phyloP scores from a whole-genome alignment of 2,329 filamentous ascomycete species.

The Chrysosporium queenslandicum region DNA sequence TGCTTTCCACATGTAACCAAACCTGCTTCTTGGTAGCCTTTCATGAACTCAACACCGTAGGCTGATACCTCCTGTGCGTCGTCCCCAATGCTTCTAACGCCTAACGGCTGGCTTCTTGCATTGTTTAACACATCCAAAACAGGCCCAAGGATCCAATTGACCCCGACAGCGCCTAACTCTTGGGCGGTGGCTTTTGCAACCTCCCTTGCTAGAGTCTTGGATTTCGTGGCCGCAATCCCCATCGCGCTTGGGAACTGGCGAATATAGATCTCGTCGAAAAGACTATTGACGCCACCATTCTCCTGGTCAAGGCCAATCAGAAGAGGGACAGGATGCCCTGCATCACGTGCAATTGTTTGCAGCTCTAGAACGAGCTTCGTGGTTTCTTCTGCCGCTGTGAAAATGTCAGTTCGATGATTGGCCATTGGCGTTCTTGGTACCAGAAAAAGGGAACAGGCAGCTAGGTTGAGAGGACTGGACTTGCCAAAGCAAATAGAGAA shows the following conservation, averaged over 20 bases:
- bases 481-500: background rate
- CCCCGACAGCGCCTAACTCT: constrained; percentile 82
- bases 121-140: constrained; percentile 92
- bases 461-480: no score
- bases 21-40: constrained; percentile 84
- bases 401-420: constrained; percentile 29
- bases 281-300: constrained; percentile 93
- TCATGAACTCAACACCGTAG: constrained; percentile 82
- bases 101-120: constrained; percentile 78
- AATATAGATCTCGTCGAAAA: constrained; percentile 92
- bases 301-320: constrained; percentile 92
- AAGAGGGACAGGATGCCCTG: constrained; percentile 79
- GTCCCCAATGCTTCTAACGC: constrained; percentile 80
- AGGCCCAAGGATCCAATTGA: constrained; percentile 91
- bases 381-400: constrained; percentile 75
- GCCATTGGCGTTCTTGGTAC: no score
- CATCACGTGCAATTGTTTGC: constrained; percentile 81
- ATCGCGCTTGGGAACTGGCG: constrained; percentile 95
- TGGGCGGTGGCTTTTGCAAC: constrained; percentile 88
- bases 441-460: background rate
- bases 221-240: constrained; percentile 88
- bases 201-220: constrained; percentile 72
- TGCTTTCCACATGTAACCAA: constrained; percentile 88
- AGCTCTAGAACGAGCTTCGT: constrained; percentile 80
- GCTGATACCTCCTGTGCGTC: constrained; percentile 91